A percentile compares a stretch with the other conserved stretches of the same genome.
Evolutionary conservation across 2,329 filamentous ascomycete species (phyloP).

Genomic region (Neofusicoccum laricinum): DNA sequence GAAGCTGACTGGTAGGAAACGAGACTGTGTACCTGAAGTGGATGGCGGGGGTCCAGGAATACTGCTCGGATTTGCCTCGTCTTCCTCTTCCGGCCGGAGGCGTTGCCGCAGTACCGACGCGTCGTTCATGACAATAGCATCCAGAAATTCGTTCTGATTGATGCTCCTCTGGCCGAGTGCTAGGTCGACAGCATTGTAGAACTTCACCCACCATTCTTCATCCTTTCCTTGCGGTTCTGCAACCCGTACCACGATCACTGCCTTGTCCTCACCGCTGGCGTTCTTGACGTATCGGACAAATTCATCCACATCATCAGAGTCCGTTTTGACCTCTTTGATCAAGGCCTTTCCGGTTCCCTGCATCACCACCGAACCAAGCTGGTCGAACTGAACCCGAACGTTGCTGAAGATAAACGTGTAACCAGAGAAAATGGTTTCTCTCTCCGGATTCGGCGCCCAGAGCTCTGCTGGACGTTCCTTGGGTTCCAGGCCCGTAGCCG

Average conservation of each 20-base stretch:
- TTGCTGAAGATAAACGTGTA: constrained; percentile 90
- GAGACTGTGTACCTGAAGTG: constrained; percentile 17
- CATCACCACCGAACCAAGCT: constrained; percentile 69
- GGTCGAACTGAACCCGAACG: constrained; percentile 65
- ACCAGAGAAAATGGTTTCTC: constrained; percentile 74
- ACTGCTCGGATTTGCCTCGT: constrained; percentile 19
- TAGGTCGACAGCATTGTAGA: constrained; percentile 67
- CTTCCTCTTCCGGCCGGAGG: constrained; percentile 45
- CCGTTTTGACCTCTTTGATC: constrained; percentile 58
- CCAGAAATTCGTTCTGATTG: constrained; percentile 86
- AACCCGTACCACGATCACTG: constrained; percentile 76
- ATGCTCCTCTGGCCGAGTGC: constrained; percentile 78
- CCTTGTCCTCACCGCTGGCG: constrained; percentile 62
- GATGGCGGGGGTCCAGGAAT: constrained; percentile 19
- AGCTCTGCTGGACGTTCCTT: constrained; percentile 64
- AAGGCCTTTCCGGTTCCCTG: constrained; percentile 81
- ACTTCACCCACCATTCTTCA: constrained; percentile 65
- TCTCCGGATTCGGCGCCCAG: constrained; percentile 66
- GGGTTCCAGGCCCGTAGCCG: constrained; percentile 73
- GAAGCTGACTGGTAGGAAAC: background rate
- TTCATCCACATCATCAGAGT: constrained; percentile 67
- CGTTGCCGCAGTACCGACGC: constrained; percentile 67
- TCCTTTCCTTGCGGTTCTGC: constrained; percentile 50
- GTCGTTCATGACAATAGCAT: constrained; percentile 81
- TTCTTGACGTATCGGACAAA: constrained; percentile 75